phyloP scores from a whole-genome alignment of 768 basidiomycete species.

The Collybia sordida region DNA sequence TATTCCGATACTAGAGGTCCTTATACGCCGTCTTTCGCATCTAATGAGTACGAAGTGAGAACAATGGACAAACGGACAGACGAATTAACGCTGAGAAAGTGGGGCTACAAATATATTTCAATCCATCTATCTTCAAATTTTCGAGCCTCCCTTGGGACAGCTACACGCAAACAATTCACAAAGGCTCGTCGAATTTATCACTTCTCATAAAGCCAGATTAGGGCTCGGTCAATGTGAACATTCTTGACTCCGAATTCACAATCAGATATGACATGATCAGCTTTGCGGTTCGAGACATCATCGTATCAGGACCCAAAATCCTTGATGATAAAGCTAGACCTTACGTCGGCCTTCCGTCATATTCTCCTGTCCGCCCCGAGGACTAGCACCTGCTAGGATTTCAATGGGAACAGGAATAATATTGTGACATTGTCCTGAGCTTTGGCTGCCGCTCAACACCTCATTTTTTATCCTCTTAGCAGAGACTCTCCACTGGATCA shows the following conservation, averaged over 20 bases:
- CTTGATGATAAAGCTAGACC: conserved; percentile 32
- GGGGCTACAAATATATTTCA: too few relatives aligned
- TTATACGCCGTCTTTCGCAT: too few relatives aligned
- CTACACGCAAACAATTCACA: conserved; percentile 16
- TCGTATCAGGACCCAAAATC: conserved; percentile 21
- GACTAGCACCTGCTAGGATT: conserved; percentile 35
- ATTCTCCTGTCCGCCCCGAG: conserved; percentile 25
- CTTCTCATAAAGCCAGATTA: conserved; percentile 26
- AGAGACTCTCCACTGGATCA: conserved; percentile 40
- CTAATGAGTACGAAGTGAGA: too few relatives aligned
- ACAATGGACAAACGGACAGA: too few relatives aligned
- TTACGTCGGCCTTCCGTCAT: conserved; percentile 33
- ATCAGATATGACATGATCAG: conserved; percentile 30
- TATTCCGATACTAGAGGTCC: too few relatives aligned
- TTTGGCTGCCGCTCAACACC: conserved; percentile 33
- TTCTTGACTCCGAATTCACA: conserved; percentile 24
- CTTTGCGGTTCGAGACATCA: conserved; percentile 20
- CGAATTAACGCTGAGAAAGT: too few relatives aligned
- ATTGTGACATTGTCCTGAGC: conserved; percentile 26
- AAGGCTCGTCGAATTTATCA: conserved; percentile 27
- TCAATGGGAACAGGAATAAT: conserved; percentile 25
- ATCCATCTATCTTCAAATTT: conserved; percentile 19
- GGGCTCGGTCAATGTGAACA: conserved; percentile 27
- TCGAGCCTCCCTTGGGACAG: conserved; percentile 22
- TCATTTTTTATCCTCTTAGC: conserved; percentile 41